Evolutionary conservation across 2,329 filamentous ascomycete species (phyloP).

Genomic region (Pestalotiopsis sp.): DNA sequence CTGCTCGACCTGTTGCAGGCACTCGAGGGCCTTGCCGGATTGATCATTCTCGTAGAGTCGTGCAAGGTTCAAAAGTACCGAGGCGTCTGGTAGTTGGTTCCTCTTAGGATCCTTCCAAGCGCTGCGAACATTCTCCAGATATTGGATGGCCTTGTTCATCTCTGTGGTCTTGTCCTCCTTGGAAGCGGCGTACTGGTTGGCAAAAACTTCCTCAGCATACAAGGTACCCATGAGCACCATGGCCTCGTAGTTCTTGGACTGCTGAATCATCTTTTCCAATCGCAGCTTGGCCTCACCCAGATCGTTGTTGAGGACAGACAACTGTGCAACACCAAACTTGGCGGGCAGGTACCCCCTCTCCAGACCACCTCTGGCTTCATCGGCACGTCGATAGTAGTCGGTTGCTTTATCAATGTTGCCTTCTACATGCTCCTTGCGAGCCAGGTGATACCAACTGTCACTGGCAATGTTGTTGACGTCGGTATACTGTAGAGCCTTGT

Average conservation of each 20-base stretch:
- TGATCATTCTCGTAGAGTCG: constrained; percentile 84
- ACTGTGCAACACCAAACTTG: constrained; percentile 90
- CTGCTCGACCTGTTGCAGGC: constrained; percentile 87
- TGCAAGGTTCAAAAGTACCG: constrained; percentile 87
- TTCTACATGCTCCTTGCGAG: constrained; percentile 84
- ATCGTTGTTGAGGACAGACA: constrained; percentile 81
- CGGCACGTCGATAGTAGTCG: constrained; percentile 86
- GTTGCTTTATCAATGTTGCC: constrained; percentile 73
- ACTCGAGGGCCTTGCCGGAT: constrained; percentile 89
- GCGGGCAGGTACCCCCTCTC: constrained; percentile 90
- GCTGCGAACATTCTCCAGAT: constrained; percentile 80
- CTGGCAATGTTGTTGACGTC: constrained; percentile 96
- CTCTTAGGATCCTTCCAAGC: constrained; percentile 94
- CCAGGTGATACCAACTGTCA: constrained; percentile 95
- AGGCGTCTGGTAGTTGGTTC: constrained; percentile 76
- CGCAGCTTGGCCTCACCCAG: constrained; percentile 89
- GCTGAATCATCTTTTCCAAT: constrained; percentile 90
- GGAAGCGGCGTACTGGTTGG: constrained; percentile 66
- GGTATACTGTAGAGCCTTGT: constrained; percentile 92
- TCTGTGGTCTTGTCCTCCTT: constrained; percentile 88
- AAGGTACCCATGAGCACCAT: constrained; percentile 90
- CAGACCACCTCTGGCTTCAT: constrained; percentile 87
- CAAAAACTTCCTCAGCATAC: constrained; percentile 92
- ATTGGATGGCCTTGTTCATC: constrained; percentile 79
- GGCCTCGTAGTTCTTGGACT: constrained; percentile 79